Evolutionary conservation across 2,329 filamentous ascomycete genomes (phyloP), one percentile per base, ranked within the genome.

Genomic region (Fulvia fulva): DNA sequence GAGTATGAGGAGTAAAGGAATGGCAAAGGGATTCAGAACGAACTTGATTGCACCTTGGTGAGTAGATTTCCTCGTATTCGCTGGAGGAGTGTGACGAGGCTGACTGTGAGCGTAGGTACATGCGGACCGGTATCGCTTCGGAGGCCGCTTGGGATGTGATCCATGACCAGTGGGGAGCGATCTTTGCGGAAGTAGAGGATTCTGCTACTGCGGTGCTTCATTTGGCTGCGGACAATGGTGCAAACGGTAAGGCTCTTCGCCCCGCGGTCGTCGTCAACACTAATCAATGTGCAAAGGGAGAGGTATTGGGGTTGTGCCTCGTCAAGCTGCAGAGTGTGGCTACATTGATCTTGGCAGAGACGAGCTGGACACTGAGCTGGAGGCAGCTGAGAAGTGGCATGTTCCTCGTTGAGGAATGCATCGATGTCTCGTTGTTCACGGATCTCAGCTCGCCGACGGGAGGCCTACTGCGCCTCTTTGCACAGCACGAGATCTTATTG

Each of bases 191-290:
- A 16, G 30, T 50, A 16, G 28, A 56, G 22, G 32, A 56, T 30
- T 28, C 53, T 50, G 45, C 53, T 26, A 50, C 16, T 19, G 45
- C 53, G 9, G 53, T 56, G 8, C 22, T 56, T 21, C 53, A 51
- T 28, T n/a, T 51, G 5, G 53, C 53, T 43, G 46, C 44, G 43
- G 32, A 51, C n/a, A 8, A 43, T 9, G 43, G 7, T 7, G 46
- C 49, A 19, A 28, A 56, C 30, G 45, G 53, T 56, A 25, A 12
- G 51, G 34, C 22, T 22, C 32, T n/a, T 8, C n/a, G 22, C 32
- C 6, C 8, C 7, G 14, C 3, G 16, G 6, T 2, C 11, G 5
- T 23, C 25, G 26, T 49, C 14, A 49, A n/a, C n/a, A 9, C 41
- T 45, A n/a, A 45, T 9, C 28, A 32, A 3, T 4, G 8, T 9